These are phyloP conservation scores for Sugiyamaella chiloensis DNA, from an alignment of 805 yeast genomes.

Conservation along the genomic window DNA sequence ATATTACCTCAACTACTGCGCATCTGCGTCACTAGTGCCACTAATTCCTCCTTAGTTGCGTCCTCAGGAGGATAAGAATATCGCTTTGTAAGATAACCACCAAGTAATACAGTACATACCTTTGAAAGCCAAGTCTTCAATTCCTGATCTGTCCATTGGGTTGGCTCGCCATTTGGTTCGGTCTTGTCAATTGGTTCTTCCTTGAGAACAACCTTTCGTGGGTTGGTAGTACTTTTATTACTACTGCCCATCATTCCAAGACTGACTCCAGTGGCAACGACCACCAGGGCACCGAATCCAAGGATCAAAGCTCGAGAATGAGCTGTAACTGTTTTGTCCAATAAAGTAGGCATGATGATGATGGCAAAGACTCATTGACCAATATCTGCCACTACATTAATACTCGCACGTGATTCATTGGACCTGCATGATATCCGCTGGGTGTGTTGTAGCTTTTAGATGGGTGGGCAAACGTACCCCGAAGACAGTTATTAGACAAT, in stretches of 20 bases:
- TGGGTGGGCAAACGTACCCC: too few relatives aligned
- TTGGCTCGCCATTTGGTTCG: constrained; percentile 16
- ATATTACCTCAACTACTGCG: too few relatives aligned
- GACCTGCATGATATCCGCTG: too few relatives aligned
- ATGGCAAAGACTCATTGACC: too few relatives aligned
- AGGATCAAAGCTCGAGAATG: constrained; percentile 23
- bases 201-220: constrained; percentile 5
- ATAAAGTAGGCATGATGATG: constrained; percentile 20
- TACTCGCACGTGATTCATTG: too few relatives aligned
- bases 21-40: constrained; percentile 16
- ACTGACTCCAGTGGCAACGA: constrained; percentile 24
- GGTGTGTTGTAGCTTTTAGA: too few relatives aligned
- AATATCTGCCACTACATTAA: too few relatives aligned
- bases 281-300: constrained; percentile 28
- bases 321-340: constrained; percentile 22
- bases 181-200: constrained; percentile 12
- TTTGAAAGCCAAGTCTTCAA: constrained; percentile 19
- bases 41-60: constrained; percentile 18
- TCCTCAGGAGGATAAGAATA: constrained; percentile 23
- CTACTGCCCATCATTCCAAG: constrained; percentile 10
- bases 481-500: too few relatives aligned
- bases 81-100: constrained; percentile 12
- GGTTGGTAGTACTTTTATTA: not conserved
- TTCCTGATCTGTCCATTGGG: constrained; percentile 22
- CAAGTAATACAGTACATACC: constrained; percentile 21